Percentiles rank a stretch among this genome's conserved stretches.
phyloP scores from a whole-genome alignment of 768 basidiomycete genomes.

The Panaeolus cyanescens region DNA sequence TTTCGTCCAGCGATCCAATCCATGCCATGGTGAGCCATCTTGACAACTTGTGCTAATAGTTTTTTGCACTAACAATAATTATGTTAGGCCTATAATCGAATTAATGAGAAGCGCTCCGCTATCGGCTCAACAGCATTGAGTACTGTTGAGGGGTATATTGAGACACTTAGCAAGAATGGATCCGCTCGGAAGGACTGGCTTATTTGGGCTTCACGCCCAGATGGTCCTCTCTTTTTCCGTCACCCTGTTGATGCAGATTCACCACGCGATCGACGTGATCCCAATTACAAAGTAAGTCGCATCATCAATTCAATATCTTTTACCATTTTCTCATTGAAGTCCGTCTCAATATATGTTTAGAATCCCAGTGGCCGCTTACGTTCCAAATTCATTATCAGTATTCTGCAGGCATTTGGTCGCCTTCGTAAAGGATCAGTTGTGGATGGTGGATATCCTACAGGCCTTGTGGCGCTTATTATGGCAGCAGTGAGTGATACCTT shows the following conservation, averaged over 20 bases:
- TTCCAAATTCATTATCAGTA: constrained; percentile 12
- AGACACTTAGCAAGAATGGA: constrained; percentile 1
- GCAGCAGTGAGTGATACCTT: constrained; percentile 14
- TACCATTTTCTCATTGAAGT: not conserved
- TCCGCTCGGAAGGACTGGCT: constrained; percentile 9
- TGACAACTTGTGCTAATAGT: not conserved
- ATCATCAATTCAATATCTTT: not conserved
- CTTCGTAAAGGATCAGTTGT: constrained; percentile 12
- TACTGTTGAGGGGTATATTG: constrained; percentile 6
- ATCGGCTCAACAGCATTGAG: constrained; percentile 13
- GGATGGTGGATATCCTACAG: constrained; percentile 11
- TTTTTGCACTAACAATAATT: not conserved
- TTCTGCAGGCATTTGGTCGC: constrained; percentile 7
- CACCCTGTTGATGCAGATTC: constrained; percentile 4
- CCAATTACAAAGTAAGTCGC: constrained; percentile 14
- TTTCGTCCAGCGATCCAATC: constrained; percentile 3
- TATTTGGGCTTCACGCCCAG: constrained; percentile 11
- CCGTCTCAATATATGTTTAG: not conserved
- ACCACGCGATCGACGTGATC: constrained; percentile 8
- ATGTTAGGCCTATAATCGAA: constrained; percentile 17
- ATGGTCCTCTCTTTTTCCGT: constrained; percentile 19
- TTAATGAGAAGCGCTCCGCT: constrained; percentile 17
- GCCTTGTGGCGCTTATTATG: constrained; percentile 17
- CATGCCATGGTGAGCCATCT: constrained; percentile 12
- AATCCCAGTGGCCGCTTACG: constrained; percentile 13